phyloP scores from a whole-genome alignment of 1,139 yeast genomes.

The Saccharomyces hybrid region DNA sequence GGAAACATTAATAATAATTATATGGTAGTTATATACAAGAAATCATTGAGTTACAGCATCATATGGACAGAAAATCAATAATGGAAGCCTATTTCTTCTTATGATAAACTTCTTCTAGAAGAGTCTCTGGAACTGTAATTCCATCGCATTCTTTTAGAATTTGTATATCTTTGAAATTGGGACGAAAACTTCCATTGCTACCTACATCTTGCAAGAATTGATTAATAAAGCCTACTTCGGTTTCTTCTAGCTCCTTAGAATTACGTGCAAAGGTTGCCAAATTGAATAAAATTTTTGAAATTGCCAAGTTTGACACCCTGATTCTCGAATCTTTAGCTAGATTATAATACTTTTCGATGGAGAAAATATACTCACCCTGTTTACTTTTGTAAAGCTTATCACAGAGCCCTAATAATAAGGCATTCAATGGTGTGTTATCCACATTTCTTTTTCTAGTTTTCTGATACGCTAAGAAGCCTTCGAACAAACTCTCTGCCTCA shows the following conservation, averaged over 20 bases:
- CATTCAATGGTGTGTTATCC: slow-evolving; percentile 5
- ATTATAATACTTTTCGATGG: background rate
- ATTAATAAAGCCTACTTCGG: background rate
- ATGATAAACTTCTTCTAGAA: background rate
- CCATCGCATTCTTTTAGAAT: background rate
- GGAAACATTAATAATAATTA: background rate
- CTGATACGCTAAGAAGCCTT: slow-evolving; percentile 11
- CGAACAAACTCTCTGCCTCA: slow-evolving; percentile 23
- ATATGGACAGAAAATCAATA: background rate
- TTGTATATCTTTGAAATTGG: background rate
- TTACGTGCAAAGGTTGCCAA: background rate
- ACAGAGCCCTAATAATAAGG: slow-evolving; percentile 2
- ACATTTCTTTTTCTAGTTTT: slow-evolving; percentile 5
- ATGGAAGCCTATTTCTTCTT: background rate
- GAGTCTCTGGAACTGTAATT: background rate
- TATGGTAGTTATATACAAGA: background rate
- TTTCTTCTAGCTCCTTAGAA: background rate
- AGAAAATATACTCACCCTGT: background rate
- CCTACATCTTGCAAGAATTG: background rate
- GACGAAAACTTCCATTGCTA: background rate
- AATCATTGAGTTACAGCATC: background rate
- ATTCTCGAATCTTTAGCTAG: background rate
- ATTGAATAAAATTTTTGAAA: background rate
- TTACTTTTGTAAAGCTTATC: background rate
- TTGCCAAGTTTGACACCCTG: background rate